Evolutionary conservation across 176 grass and related monocot species (phyloP).

Genomic region (sorghum (Sorghum bicolor)): DNA sequence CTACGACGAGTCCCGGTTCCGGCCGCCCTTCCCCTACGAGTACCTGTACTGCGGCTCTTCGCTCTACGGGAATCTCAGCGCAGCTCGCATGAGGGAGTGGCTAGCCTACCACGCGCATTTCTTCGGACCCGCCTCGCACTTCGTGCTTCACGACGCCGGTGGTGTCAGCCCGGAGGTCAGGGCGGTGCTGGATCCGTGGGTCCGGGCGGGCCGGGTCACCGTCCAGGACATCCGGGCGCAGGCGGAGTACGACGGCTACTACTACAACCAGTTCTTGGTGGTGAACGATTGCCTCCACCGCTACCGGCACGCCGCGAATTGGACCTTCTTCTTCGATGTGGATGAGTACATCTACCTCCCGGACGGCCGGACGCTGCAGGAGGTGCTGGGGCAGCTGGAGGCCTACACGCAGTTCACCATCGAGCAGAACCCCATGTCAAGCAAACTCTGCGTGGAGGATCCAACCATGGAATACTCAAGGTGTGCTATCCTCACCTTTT

Average conservation of each 20-base stretch:
- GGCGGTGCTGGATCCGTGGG: slow-evolving; percentile 75
- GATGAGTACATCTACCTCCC: slow-evolving; percentile 82
- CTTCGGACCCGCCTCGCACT: slow-evolving; percentile 65
- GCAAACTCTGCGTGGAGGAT: slow-evolving; percentile 62
- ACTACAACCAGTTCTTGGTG: slow-evolving; percentile 91
- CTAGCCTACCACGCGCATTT: slow-evolving; percentile 76
- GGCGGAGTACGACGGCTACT: slow-evolving; percentile 78
- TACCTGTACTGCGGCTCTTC: slow-evolving; percentile 94
- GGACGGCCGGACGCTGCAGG: slow-evolving; percentile 37
- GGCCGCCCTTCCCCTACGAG: slow-evolving; percentile 52
- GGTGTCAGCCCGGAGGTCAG: slow-evolving; percentile 55
- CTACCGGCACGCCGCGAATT: slow-evolving; percentile 66
- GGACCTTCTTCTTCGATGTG: slow-evolving; percentile 95
- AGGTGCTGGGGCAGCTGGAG: slow-evolving; percentile 44
- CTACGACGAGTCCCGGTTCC: slow-evolving; percentile 58
- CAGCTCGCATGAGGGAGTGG: slow-evolving; percentile 64
- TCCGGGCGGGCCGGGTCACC: slow-evolving; percentile 54
- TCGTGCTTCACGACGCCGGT: slow-evolving; percentile 81
- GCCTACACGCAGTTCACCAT: slow-evolving; percentile 84
- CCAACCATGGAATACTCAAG: slow-evolving; percentile 51
- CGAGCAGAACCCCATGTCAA: slow-evolving; percentile 90
- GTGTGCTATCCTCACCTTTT: slow-evolving; percentile 33
- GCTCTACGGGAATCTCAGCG: slow-evolving; percentile 78
- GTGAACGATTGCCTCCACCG: slow-evolving; percentile 90
- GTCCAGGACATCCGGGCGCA: slow-evolving; percentile 69